Evolutionary conservation across 805 yeast genomes (phyloP), one percentile per base, ranked within the genome.

Genomic region (Lachancea dasiensis): DNA sequence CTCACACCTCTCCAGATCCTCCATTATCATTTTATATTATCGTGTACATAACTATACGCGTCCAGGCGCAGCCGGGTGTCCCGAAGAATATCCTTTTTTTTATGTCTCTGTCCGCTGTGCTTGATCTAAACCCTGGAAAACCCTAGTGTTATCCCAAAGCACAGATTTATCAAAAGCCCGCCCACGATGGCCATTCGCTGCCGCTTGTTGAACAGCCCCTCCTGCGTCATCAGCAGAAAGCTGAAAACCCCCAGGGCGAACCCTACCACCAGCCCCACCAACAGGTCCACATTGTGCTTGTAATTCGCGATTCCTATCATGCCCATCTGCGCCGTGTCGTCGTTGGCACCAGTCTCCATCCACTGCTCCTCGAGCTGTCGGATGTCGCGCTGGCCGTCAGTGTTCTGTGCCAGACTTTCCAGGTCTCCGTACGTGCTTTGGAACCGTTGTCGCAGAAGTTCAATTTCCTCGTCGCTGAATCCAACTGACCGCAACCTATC

Each of bases 401-500:
- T 38, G 41, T 29, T 32, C 40, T 38, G 40, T n/a, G 46, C 46
- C 22, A 47, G 51, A 32, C 40, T 50, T 43, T 60, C 47, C 18
- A 60, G 34, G 39, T 64, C 67, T 0, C 85, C 85, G 56, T 85
- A 83, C 2, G 87, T 68, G 40, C 70, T 69, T 41, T 75, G 72
- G 53, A 89, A 87, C 56, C 87, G 96, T 36, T 72, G 64, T 42
- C 96, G 69, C 42, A 89, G 60, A 39, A 79, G 79, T 29, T 68
- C 67, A 19, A 89, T 75, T 49, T 89, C 97, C 42, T 76, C 81
- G 22, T 76, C 84, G 4, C 84, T 71, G 54, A 89, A 85, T 6
- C 97, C 97, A 30, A 87, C 89, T 22, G 78, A 75, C 13, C 87
- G 68, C 36, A 89, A 65, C 28, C 96, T 63, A 58, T 89, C 96